These are phyloP conservation scores for Capillidium heterosporum DNA, from an alignment of 371 early-diverging fungal species.

Conservation along the genomic window DNA sequence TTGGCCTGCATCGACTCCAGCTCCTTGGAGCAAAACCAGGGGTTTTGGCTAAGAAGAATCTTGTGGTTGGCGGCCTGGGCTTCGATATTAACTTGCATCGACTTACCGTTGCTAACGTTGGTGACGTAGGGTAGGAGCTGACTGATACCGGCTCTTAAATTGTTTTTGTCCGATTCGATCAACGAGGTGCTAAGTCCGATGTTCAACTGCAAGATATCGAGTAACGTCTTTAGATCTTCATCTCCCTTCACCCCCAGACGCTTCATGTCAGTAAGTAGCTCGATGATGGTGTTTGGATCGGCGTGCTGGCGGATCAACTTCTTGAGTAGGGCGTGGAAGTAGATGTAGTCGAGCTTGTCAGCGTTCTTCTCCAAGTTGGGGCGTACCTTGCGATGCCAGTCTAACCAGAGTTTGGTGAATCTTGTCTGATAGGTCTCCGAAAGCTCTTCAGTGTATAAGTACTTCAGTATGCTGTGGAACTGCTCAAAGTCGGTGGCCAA, in stretches of 20 bases:
- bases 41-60: not conserved
- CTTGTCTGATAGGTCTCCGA: not conserved
- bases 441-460: no score
- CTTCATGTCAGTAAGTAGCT: not conserved
- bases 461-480: no score
- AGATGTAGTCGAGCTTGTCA: not conserved
- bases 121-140: not conserved
- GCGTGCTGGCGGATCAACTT: not conserved
- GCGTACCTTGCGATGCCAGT: not conserved
- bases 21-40: not conserved
- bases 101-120: no score
- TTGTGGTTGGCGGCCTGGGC: not conserved
- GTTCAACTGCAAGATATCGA: not conserved
- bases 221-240: not conserved
- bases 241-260: not conserved
- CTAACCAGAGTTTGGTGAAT: not conserved
- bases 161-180: not conserved
- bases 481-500: no score
- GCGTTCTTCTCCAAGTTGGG: not conserved
- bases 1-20: not conserved
- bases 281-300: not conserved
- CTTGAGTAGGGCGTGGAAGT: not conserved
- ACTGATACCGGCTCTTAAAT: not conserved
- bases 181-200: not conserved
- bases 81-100: not conserved